Percentiles rank a stretch among this genome's conserved stretches.
Evolutionary conservation across 2,329 filamentous ascomycete species (phyloP).

Genomic region (Talaromyces sp.): DNA sequence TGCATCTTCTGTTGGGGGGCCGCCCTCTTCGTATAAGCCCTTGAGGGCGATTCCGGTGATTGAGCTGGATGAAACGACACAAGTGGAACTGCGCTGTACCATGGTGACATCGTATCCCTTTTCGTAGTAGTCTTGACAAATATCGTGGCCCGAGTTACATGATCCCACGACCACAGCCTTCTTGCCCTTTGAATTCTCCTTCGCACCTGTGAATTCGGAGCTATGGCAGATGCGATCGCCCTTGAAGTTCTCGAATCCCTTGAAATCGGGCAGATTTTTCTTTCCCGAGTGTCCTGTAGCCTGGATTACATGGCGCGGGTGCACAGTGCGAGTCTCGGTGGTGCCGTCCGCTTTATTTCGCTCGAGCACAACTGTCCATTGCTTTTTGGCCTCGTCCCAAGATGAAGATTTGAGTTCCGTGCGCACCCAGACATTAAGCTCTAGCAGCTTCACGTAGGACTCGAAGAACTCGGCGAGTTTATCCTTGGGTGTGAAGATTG

Average conservation of each 20-base stretch:
- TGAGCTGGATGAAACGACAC: slow-evolving; percentile 61
- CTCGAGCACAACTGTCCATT: slow-evolving; percentile 60
- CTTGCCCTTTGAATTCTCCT: slow-evolving; percentile 53
- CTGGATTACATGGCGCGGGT: slow-evolving; percentile 66
- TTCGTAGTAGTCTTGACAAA: slow-evolving; percentile 68
- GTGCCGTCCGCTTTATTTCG: slow-evolving; percentile 43
- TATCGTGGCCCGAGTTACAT: slow-evolving; percentile 71
- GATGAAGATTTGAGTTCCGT: slow-evolving; percentile 53
- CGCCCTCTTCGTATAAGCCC: slow-evolving; percentile 51
- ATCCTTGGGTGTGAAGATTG: slow-evolving; percentile 71
- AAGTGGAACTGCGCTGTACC: slow-evolving; percentile 68
- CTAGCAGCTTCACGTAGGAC: slow-evolving; percentile 64
- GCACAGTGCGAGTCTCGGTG: slow-evolving; percentile 56
- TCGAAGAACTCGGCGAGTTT: slow-evolving; percentile 72
- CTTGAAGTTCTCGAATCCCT: slow-evolving; percentile 56
- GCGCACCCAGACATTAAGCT: slow-evolving; percentile 68
- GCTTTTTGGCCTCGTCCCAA: slow-evolving; percentile 54
- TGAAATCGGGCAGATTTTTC: slow-evolving; percentile 56
- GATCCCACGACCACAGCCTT: slow-evolving; percentile 68
- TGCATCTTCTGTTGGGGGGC: slow-evolving; percentile 65
- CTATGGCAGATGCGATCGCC: slow-evolving; percentile 65
- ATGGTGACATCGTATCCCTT: slow-evolving; percentile 70
- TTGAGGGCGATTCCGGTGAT: slow-evolving; percentile 58
- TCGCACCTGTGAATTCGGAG: slow-evolving; percentile 60
- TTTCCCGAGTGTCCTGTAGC: slow-evolving; percentile 71